Conservation (phyloP, 257 asterid species). For the Primulina huaijiensis region DNA sequence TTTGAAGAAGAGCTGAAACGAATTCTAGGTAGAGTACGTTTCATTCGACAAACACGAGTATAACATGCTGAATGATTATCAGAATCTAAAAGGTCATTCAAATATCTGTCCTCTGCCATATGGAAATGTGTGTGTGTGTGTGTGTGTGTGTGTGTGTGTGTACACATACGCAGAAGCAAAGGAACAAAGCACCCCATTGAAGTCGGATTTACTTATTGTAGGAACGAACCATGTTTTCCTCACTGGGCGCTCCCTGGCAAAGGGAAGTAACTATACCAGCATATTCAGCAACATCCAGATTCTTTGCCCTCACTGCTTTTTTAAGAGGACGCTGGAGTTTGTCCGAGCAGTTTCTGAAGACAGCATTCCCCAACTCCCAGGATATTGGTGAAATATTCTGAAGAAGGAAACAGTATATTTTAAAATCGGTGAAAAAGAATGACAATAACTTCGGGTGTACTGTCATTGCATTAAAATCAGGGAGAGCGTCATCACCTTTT, state of each 20-base stretch:
- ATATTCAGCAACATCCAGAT: conserved; percentile 38
- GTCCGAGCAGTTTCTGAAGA: conserved; percentile 45
- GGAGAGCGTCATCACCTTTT: conserved; percentile 36
- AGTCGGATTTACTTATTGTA: conserved; percentile 11
- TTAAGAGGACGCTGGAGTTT: conserved; percentile 35
- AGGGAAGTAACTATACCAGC: conserved; percentile 39
- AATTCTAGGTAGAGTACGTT: too few relatives aligned
- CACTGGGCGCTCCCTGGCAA: conserved; percentile 30
- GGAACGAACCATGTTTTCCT: conserved; percentile 40
- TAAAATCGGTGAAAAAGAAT: conserved; percentile 22
- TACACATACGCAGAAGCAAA: conserved; percentile 3
- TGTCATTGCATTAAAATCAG: conserved; percentile 14
- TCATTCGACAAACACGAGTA: neutral
- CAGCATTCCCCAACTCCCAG: conserved; percentile 52
- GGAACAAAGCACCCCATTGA: neutral
- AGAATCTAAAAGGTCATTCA: conserved; percentile 1
- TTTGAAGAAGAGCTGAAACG: neutral
- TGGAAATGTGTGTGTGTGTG: neutral
- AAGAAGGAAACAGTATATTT: conserved; percentile 22
- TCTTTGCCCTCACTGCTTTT: conserved; percentile 39
- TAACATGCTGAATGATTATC: conserved; percentile 6
- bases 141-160: too few relatives aligned
- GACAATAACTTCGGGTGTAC: conserved; percentile 13
- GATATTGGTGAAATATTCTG: conserved; percentile 47
- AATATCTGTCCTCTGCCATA: conserved; percentile 9